phyloP scores from a whole-genome alignment of 768 basidiomycete genomes.

The Grammothele lineata region DNA sequence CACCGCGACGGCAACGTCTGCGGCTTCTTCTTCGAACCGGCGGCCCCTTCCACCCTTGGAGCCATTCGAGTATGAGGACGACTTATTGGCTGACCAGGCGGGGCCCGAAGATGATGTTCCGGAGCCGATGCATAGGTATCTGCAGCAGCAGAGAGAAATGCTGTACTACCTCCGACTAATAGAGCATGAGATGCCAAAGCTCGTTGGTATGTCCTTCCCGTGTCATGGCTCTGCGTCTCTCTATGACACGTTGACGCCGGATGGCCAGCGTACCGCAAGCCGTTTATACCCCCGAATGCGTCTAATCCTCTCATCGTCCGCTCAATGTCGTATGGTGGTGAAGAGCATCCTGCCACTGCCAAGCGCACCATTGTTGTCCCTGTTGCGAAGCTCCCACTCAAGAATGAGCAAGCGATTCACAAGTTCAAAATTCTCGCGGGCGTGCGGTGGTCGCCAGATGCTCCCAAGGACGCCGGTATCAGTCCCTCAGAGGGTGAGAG shows the following conservation, averaged over 20 bases:
- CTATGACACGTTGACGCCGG: no score
- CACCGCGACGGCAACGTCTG: conserved; percentile 7
- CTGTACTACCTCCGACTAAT: conserved; percentile 81
- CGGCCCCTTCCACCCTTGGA: conserved; percentile 9
- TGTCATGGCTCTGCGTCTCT: no score
- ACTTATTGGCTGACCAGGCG: conserved; percentile 16
- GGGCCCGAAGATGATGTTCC: conserved; percentile 60
- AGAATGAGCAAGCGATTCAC: conserved; percentile 60
- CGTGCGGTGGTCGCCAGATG: conserved; percentile 74
- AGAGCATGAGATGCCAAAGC: conserved; percentile 83
- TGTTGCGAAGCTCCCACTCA: conserved; percentile 69
- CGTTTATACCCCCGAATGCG: conserved; percentile 64
- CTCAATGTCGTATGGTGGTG: conserved; percentile 72
- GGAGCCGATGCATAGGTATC: conserved; percentile 63
- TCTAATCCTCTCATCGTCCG: conserved; percentile 64
- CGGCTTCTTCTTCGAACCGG: no score
- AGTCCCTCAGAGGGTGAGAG: conserved; percentile 38
- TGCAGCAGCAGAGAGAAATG: conserved; percentile 70
- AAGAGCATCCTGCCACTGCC: conserved; percentile 62
- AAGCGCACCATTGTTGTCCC: conserved; percentile 76
- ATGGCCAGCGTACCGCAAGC: conserved; percentile 80
- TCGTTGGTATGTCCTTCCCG: conserved; percentile 57
- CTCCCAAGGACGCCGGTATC: conserved; percentile 67
- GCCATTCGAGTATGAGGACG: conserved; percentile 14
- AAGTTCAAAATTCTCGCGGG: conserved; percentile 89